Evolutionary conservation across 2,329 filamentous ascomycete species (phyloP).

Genomic region (Beauveria scarabaeidicola): DNA sequence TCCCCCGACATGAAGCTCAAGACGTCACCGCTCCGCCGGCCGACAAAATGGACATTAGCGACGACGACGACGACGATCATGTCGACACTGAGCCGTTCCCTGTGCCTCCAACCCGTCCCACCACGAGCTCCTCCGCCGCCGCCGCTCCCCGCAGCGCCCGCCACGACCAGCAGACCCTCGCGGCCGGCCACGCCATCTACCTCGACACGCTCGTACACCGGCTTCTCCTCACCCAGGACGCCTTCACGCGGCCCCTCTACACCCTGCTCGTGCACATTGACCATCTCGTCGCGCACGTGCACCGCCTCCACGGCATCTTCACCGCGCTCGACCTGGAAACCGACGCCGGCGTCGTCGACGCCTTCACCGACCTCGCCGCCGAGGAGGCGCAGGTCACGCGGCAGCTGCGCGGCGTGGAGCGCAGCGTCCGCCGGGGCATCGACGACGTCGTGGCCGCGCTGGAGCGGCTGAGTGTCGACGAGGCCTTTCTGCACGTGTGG

Average conservation of each 20-base stretch:
- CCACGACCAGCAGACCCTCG: slow-evolving; percentile 78
- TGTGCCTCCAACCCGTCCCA: slow-evolving; percentile 14
- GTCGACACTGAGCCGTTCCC: too few relatives aligned
- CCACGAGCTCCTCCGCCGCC: slow-evolving; percentile 14
- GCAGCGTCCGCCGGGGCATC: slow-evolving; percentile 57
- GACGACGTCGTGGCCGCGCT: slow-evolving; percentile 55
- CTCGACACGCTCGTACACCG: slow-evolving; percentile 58
- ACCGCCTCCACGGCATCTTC: slow-evolving; percentile 69
- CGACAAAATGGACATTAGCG: background rate
- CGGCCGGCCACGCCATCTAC: slow-evolving; percentile 70
- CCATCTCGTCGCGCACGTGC: slow-evolving; percentile 67
- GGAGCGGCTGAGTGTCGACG: slow-evolving; percentile 36
- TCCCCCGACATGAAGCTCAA: background rate
- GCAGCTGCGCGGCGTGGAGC: slow-evolving; percentile 56
- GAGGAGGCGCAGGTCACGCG: slow-evolving; percentile 63
- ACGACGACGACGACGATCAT: background rate
- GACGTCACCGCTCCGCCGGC: background rate
- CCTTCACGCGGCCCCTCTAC: slow-evolving; percentile 58
- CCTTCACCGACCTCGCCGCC: slow-evolving; percentile 58
- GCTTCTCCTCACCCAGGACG: slow-evolving; percentile 55
- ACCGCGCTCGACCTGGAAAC: slow-evolving; percentile 70
- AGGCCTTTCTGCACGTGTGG: slow-evolving; percentile 35
- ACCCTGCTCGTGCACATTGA: slow-evolving; percentile 67
- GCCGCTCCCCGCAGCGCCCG: background rate
- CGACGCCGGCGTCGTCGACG: slow-evolving; percentile 73